Evolutionary conservation across 2,329 filamentous ascomycete species (phyloP), one percentile per base, ranked within the genome.

Genomic region (Leptodontidium sp.): DNA sequence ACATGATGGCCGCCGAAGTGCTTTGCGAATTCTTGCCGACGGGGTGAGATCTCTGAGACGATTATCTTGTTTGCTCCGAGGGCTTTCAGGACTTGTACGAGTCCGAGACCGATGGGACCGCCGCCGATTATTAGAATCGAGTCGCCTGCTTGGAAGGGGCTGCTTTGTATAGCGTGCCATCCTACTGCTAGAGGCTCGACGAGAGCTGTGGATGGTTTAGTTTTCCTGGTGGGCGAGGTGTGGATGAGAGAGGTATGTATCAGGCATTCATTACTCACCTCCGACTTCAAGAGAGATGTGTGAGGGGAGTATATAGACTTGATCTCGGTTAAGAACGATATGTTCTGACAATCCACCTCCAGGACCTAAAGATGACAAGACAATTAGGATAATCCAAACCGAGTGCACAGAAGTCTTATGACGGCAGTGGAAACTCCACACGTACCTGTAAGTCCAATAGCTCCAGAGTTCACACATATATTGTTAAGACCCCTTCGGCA

Each of bases 171-270:
- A 1, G 85, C 84, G 71, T 87, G 85, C 84, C 84, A 87, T 17
- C 83, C 85, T 0, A 87, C 85, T 4, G 85, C 81, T 0, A 87
- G 78, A 1, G 85, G 85, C 73, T 87, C 85, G 57, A 87, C 80
- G 38, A 87, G 79, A 0, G 85, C 85, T 78, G 29, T 32, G 29
- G 4, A 6, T 32, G 29, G 29, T 32, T 32, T 32, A 6, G 29
- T 32, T 32, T 32, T 32, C 4, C 3, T 32, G 29, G 6, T 32
- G 29, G 4, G 29, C 6, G 29, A 6, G 6, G 29, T 32, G 6
- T 32, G 29, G 29, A 32, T 32, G 21, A 21, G 21, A 21, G 21
- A 21, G 21, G 21, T 21, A 21, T 21, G 21, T 21, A 21, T 21
- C 21, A 21, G 21, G 21, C 21, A 21, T 21, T 21, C 29, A 32